Conservation (phyloP, 306 rosid species). For the Cicer chorassanicum region DNA sequence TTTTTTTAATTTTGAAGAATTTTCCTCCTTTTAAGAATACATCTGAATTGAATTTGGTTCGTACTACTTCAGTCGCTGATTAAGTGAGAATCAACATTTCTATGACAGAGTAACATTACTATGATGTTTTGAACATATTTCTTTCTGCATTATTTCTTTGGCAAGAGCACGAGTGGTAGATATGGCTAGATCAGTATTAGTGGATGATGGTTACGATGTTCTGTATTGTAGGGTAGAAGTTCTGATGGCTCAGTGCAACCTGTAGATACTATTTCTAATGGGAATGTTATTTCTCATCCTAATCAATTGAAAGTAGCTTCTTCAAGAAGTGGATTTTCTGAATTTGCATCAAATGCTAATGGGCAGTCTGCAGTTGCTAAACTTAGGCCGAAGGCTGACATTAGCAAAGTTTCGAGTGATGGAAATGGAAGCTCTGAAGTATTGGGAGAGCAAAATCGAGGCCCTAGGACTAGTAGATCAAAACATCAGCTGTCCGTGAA, state of each 20-base stretch:
- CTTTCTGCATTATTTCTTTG: not conserved
- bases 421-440: conserved; percentile 61
- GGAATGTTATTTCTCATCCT: conserved; percentile 54
- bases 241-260: conserved; percentile 54
- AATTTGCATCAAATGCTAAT: conserved; percentile 60
- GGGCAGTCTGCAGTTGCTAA: conserved; percentile 59
- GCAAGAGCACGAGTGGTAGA: not conserved
- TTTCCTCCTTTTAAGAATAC: not conserved
- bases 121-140: not conserved
- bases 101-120: conserved; percentile 3
- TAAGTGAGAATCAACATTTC: conserved; percentile 7
- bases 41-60: not conserved
- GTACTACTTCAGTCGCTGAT: not conserved
- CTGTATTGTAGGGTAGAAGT: conserved; percentile 58
- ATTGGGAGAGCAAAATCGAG: conserved; percentile 87
- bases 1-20: not conserved
- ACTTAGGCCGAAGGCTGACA: conserved; percentile 60
- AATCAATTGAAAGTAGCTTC: conserved; percentile 58
- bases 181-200: not conserved
- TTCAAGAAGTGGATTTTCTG: conserved; percentile 58
- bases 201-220: conserved; percentile 9
- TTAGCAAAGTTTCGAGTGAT: conserved; percentile 54
- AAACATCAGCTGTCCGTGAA: conserved; percentile 67
- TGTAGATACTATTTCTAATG: conserved; percentile 58
- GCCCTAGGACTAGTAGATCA: conserved; percentile 77